phyloP scores from a whole-genome alignment of 805 yeast species.

The Kodamaea lidongshanica region DNA sequence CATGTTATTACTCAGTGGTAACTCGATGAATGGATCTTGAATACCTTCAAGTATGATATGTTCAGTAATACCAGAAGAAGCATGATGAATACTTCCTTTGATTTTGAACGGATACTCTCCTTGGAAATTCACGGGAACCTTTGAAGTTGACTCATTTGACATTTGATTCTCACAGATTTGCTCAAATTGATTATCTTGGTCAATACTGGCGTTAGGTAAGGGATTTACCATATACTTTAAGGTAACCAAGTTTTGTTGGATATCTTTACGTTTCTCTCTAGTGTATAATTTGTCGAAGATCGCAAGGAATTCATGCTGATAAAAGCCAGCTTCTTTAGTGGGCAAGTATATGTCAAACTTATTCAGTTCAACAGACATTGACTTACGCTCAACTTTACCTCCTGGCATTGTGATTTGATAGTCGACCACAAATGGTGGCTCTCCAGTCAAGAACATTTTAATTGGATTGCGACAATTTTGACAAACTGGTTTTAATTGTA shows the following conservation, averaged over 20 bases:
- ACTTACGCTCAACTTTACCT: slow-evolving; percentile 38
- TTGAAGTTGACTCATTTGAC: slow-evolving; percentile 19
- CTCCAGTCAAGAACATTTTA: slow-evolving; percentile 44
- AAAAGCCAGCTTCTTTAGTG: slow-evolving; percentile 48
- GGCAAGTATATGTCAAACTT: slow-evolving; percentile 32
- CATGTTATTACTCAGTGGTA: slow-evolving; percentile 32
- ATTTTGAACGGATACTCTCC: slow-evolving; percentile 63
- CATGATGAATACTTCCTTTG: slow-evolving; percentile 54
- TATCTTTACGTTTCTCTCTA: slow-evolving; percentile 22
- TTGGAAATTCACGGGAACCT: slow-evolving; percentile 44
- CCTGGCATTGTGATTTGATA: slow-evolving; percentile 58
- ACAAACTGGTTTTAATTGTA: slow-evolving; percentile 26
- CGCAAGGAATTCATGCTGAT: slow-evolving; percentile 53
- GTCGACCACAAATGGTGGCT: slow-evolving; percentile 62
- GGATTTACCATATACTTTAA: slow-evolving; percentile 43
- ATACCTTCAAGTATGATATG: slow-evolving; percentile 41
- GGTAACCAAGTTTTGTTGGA: slow-evolving; percentile 10
- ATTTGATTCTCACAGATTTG: slow-evolving; percentile 41
- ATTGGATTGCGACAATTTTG: slow-evolving; percentile 23
- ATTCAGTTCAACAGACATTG: slow-evolving; percentile 26
- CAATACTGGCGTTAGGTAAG: slow-evolving; percentile 56
- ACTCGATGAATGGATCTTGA: slow-evolving; percentile 15
- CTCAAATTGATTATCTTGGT: slow-evolving; percentile 39
- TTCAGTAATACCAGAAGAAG: slow-evolving; percentile 49
- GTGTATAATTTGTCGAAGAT: slow-evolving; percentile 62